Base-by-base conservation (phyloP, 176 grass and related monocot species). In the Poa pratensis region DNA sequence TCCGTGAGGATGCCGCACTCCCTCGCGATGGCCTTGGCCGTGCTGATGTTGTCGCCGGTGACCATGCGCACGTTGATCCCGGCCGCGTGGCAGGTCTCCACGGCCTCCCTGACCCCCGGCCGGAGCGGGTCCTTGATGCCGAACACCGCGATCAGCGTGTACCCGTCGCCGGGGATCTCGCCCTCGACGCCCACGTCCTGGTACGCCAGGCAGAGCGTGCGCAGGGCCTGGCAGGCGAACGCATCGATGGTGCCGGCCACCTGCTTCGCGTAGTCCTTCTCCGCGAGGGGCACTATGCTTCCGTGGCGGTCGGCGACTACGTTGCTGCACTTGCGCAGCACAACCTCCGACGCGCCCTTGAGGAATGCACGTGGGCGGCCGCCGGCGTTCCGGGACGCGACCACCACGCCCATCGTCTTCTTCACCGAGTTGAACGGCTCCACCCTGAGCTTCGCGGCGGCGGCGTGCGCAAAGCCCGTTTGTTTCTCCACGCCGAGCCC, bases 391-490 rank as follows among this genome's bases (percentile, higher is more conserved):
- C 83, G 93, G 22, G 92, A 88, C 73, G 91, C 87, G 23, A 97
- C n/a, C 18, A 91, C 69, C 6, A 88, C 91, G 1, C 87, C 94
- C 95, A 97, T 97, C 4, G 90, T 97, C 82, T 97, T 97, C 88
- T 93, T 97, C 53, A 91, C 92, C 40, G 95, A 97, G 76, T 97
- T 97, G 88, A 97, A 97, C 2, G 95, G 95, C 80, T 97, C 95
- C 27, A 97, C 91, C 83, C 78, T 95, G 59, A 95, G 62, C 78
- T 95, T 98, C 52, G 75, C 83, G 69, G 86, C 75, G 60, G 2
- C 49, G 13, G 57, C 34, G 64, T 86, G 85, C 52, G 86, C 49
- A 18, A 90, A 53, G 18, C 61, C 57, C 6, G 76, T 39, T 55
- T 53, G 64, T 59, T 81, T 86, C 87, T 98, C 96, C 63, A 98